Conservation (phyloP, 129 eudicot species). For the Ambrosia trifida region DNA sequence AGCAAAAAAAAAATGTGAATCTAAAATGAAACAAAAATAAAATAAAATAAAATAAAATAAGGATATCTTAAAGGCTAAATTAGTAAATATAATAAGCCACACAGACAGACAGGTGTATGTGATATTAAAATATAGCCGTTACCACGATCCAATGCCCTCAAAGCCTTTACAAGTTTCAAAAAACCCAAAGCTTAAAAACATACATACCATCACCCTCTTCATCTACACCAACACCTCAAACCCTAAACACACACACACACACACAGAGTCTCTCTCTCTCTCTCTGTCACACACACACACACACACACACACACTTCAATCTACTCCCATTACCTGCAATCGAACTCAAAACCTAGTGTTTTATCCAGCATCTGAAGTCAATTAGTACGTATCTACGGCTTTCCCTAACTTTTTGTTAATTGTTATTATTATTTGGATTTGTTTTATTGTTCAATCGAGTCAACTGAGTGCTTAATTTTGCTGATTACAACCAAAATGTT, state of each 20-base stretch:
- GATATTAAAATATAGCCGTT: constrained; percentile 40
- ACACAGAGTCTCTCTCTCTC: too few relatives aligned
- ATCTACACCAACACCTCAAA: too few relatives aligned
- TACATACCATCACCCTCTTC: too few relatives aligned
- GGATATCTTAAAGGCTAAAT: too few relatives aligned
- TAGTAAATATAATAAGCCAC: background rate
- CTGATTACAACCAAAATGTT: background rate
- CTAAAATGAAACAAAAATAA: too few relatives aligned
- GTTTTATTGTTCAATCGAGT: constrained; percentile 11
- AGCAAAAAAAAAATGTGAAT: too few relatives aligned
- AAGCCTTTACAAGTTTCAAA: constrained; percentile 27
- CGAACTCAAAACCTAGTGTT: constrained; percentile 2
- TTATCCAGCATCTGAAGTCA: background rate
- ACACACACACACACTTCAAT: constrained; percentile 2
- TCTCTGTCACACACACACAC: background rate
- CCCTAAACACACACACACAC: too few relatives aligned
- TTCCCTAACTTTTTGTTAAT: background rate
- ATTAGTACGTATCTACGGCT: constrained; percentile 11
- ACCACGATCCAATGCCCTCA: constrained; percentile 27
- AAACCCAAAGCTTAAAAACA: background rate
- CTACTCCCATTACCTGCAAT: background rate
- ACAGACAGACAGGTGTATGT: background rate
- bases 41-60: too few relatives aligned
- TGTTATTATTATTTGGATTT: background rate
- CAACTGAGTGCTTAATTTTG: background rate